These are phyloP conservation scores for Mycena belliarum DNA, from an alignment of 768 basidiomycete species.

Conservation along the genomic window DNA sequence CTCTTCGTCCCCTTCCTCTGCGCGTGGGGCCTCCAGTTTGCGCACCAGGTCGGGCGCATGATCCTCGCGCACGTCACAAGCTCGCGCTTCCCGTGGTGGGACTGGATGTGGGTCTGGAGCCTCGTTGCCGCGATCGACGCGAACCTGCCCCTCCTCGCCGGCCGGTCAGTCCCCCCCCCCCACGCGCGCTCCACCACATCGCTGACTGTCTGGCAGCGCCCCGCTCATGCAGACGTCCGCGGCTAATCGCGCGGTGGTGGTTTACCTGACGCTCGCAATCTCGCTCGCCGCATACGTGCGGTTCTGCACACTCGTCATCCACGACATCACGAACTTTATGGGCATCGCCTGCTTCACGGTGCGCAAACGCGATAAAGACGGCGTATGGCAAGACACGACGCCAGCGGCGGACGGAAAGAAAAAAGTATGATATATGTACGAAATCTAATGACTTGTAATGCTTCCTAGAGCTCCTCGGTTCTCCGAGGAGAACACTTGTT, in stretches of 20 bases:
- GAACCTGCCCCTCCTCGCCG: slow-evolving; percentile 67
- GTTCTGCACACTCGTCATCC: slow-evolving; percentile 82
- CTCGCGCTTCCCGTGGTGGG: slow-evolving; percentile 81
- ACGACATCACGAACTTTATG: slow-evolving; percentile 85
- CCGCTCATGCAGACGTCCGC: slow-evolving; percentile 77
- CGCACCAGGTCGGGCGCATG: slow-evolving; percentile 88
- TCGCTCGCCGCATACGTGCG: slow-evolving; percentile 72
- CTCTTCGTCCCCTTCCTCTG: slow-evolving; percentile 86
- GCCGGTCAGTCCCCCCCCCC: slow-evolving; percentile 51
- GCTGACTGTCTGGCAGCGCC: slow-evolving; percentile 36
- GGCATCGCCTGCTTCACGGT: slow-evolving; percentile 97
- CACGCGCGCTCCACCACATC: neutral
- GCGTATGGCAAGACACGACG: slow-evolving; percentile 50
- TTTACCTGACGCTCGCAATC: slow-evolving; percentile 68
- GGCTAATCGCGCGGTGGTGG: slow-evolving; percentile 63
- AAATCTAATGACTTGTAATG: too few relatives aligned
- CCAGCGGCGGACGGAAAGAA: slow-evolving; percentile 10
- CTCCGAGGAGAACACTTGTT: too few relatives aligned
- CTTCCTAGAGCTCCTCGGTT: too few relatives aligned
- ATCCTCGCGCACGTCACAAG: slow-evolving; percentile 92
- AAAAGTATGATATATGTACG: slow-evolving; percentile 7
- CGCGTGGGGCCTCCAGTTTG: slow-evolving; percentile 92
- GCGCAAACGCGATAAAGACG: slow-evolving; percentile 73
- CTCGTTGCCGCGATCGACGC: slow-evolving; percentile 79
- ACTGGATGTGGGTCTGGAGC: slow-evolving; percentile 85